Base-by-base conservation (phyloP, 768 basidiomycete species). In the Pleurotus pulmonarius region DNA sequence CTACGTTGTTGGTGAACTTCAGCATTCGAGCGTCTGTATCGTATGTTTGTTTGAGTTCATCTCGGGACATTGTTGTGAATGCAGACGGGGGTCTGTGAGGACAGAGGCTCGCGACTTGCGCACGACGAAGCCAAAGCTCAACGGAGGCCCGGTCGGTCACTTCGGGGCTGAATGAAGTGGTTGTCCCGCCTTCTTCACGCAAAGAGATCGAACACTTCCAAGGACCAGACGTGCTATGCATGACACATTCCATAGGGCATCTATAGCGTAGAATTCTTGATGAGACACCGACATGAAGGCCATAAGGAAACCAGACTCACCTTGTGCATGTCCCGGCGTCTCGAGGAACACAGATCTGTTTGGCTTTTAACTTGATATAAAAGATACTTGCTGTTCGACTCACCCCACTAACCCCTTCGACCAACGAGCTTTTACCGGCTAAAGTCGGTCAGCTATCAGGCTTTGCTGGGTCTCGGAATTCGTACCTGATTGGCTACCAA, bases 351-450 rank as follows among this genome's bases (percentile, higher is more conserved):
- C 69, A 81, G 26, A 85, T 81, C 85, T 86, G 40, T 15, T 13
- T 12, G 25, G 46, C 8, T 40, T 39, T 15, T 29, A 16, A n/a
- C 16, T 38, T 13, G 8, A 41, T 7, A 43, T 16, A 8, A 43
- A 22, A 43, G 13, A 25, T 41, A 24, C 49, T 55, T 12, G 18
- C 16, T 43, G 22, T 16, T 22, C 41, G 8, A 63, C 78, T 20
- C 60, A 85, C 83, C 5, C 82, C 80, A 12, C 74, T 82, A 0
- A 83, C 78, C 0, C 79, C 82, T 53, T 85, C 83, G 0, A 85
- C 81, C 0, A 85, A 64, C 0, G 82, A 84, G 57, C 83, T 84
- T 59, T 84, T 85, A 3, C 83, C 83, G 3, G 82, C 83, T 83
- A 20, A 40, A 43, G 52, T 47, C 20, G 48, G 29, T 46, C n/a